phyloP scores from a whole-genome alignment of 2,329 filamentous ascomycete genomes.

The Colletotrichum cuscutae region DNA sequence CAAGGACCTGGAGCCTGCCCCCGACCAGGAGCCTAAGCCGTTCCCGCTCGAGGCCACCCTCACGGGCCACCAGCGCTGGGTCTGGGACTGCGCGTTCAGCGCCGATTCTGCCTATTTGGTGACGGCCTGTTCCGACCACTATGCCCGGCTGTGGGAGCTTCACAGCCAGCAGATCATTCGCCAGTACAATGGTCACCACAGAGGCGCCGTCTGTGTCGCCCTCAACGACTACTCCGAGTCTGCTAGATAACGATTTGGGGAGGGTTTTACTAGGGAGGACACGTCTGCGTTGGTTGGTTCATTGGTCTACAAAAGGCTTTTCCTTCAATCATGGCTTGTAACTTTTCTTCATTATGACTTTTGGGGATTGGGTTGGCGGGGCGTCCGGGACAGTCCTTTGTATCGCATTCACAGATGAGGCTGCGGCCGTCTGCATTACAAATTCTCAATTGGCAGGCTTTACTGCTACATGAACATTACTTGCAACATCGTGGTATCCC shows the following conservation, averaged over 20 bases:
- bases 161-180: constrained; percentile 88
- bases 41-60: constrained; percentile 89
- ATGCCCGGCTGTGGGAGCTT: constrained; percentile 91
- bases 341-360: constrained; percentile 20
- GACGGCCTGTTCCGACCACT: constrained; percentile 93
- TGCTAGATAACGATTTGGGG: constrained; percentile 37
- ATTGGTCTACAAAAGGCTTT: constrained; percentile 15
- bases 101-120: constrained; percentile 94
- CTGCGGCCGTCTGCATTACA: constrained; percentile 26
- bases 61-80: constrained; percentile 92
- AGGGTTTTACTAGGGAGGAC: not conserved
- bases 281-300: constrained; percentile 6
- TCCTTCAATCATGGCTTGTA: constrained; percentile 13
- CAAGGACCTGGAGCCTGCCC: constrained; percentile 68
- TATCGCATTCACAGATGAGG: constrained; percentile 24
- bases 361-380: constrained; percentile 34
- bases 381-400: constrained; percentile 33
- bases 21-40: constrained; percentile 59
- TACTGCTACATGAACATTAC: constrained; percentile 24
- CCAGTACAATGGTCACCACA: constrained; percentile 94
- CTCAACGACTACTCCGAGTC: constrained; percentile 84
- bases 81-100: constrained; percentile 97
- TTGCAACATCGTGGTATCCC: constrained; percentile 28
- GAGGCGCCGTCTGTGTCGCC: constrained; percentile 91
- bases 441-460: constrained; percentile 18